phyloP scores from a whole-genome alignment of 1,284 basidiomycete genomes.

The Austroboletus rostrupii region DNA sequence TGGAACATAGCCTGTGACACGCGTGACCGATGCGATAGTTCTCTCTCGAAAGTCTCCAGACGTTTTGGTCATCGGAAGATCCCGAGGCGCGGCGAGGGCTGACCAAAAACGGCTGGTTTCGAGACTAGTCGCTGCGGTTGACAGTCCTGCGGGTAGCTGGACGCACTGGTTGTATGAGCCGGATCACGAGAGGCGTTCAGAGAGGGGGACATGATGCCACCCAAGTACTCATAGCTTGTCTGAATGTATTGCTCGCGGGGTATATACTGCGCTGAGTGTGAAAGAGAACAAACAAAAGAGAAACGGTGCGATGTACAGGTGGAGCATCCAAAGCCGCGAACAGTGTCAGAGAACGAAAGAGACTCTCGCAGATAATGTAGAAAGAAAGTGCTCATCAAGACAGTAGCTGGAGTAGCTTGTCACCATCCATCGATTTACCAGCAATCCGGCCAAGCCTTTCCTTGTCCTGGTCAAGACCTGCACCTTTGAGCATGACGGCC shows the following conservation, averaged over 20 bases:
- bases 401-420: conserved; percentile 57
- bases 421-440: conserved; percentile 54
- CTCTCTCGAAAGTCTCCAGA: too few relatives aligned
- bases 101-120: too few relatives aligned
- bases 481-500: conserved; percentile 68
- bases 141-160: background rate
- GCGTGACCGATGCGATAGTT: too few relatives aligned
- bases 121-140: background rate
- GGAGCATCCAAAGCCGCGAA: conserved; percentile 28
- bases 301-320: conserved; percentile 27
- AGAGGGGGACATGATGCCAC: background rate
- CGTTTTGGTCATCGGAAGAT: too few relatives aligned
- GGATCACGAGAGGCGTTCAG: background rate
- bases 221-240: background rate
- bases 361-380: conserved; percentile 10
- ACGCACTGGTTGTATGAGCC: background rate
- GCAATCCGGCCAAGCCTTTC: conserved; percentile 52
- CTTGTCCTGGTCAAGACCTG: conserved; percentile 58
- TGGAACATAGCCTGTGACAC: conserved; percentile 25
- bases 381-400: conserved; percentile 27
- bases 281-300: conserved; percentile 24
- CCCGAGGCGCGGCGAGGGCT: too few relatives aligned
- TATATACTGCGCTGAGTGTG: conserved; percentile 23
- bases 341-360: conserved; percentile 27
- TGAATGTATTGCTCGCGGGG: conserved; percentile 19